phyloP scores from a whole-genome alignment of 768 basidiomycete genomes.

The Holtermanniella nyarrowii region DNA sequence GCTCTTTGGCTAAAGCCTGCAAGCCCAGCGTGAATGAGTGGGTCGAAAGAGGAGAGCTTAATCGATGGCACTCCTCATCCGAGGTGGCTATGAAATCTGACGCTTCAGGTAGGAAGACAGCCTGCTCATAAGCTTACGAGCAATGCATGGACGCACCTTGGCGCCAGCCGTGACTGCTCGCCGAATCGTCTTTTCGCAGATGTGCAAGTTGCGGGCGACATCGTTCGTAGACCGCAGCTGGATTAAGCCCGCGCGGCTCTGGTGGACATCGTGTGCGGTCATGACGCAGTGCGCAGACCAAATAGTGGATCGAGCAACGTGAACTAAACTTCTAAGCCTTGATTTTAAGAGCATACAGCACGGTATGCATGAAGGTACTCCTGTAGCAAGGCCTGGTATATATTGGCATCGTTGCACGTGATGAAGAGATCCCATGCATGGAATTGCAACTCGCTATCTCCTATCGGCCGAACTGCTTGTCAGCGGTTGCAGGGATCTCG shows the following conservation, averaged over 20 bases:
- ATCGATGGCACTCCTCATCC: conserved; percentile 16
- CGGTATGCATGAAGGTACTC: too few species aligned
- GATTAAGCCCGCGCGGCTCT: conserved; percentile 9
- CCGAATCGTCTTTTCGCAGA: conserved; percentile 17
- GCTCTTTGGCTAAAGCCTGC: conserved; percentile 27
- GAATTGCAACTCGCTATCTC: too few species aligned
- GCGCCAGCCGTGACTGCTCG: conserved; percentile 26
- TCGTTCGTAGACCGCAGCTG: conserved; percentile 29
- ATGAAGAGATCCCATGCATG: too few species aligned
- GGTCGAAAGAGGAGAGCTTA: conserved; percentile 21
- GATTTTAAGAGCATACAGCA: too few species aligned
- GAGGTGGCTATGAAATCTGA: conserved; percentile 29
- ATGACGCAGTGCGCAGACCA: too few species aligned
- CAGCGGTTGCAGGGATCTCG: too few species aligned
- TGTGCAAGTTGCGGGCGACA: conserved; percentile 22
- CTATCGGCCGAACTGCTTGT: too few species aligned
- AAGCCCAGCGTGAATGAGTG: conserved; percentile 30
- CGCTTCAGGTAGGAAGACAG: conserved; percentile 38
- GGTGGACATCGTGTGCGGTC: too few species aligned
- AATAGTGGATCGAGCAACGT: too few species aligned
- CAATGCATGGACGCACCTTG: conserved; percentile 13
- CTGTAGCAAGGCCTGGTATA: too few species aligned
- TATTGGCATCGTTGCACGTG: too few species aligned
- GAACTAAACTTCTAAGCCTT: too few species aligned
- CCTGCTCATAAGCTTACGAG: conserved; percentile 4